A percentile compares a stretch with the other conserved stretches of the same genome.
phyloP scores from a whole-genome alignment of 305 asterid species.

The Nicotiana rustica region DNA sequence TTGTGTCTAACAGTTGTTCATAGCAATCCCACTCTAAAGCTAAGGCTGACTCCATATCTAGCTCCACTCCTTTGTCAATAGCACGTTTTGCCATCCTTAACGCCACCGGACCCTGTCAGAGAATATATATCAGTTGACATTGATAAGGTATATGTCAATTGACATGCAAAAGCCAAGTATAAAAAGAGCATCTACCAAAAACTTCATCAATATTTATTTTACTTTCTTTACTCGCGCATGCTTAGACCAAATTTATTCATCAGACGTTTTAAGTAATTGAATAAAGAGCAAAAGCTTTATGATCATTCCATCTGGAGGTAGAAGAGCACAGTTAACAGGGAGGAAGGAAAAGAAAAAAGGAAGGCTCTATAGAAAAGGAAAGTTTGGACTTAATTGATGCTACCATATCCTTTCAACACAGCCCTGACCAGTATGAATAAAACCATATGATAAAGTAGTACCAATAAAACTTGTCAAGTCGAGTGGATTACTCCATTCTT shows the following conservation, averaged over 20 bases:
- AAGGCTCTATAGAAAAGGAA: background rate
- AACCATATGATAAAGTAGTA: background rate
- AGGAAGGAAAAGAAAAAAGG: background rate
- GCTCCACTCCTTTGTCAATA: slow-evolving; percentile 71
- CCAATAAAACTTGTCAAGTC: background rate
- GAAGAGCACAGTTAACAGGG: background rate
- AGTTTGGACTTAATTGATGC: background rate
- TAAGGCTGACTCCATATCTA: slow-evolving; percentile 65
- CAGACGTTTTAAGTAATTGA: background rate
- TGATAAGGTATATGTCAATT: background rate
- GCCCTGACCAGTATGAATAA: background rate
- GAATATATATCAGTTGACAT: background rate
- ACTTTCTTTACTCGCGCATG: background rate
- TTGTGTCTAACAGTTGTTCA: slow-evolving; percentile 62
- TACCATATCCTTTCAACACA: background rate
- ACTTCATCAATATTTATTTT: background rate
- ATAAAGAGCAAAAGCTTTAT: background rate
- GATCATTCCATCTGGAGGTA: background rate
- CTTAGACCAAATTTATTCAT: background rate
- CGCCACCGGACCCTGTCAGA: slow-evolving; percentile 87
- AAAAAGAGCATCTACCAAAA: background rate
- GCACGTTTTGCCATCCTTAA: slow-evolving; percentile 89
- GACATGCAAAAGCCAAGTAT: background rate
- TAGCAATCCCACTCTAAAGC: slow-evolving; percentile 86
- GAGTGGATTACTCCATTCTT: background rate